phyloP scores from a whole-genome alignment of 495 filamentous ascomycete genomes.

The Talaromyces stipitatus region DNA sequence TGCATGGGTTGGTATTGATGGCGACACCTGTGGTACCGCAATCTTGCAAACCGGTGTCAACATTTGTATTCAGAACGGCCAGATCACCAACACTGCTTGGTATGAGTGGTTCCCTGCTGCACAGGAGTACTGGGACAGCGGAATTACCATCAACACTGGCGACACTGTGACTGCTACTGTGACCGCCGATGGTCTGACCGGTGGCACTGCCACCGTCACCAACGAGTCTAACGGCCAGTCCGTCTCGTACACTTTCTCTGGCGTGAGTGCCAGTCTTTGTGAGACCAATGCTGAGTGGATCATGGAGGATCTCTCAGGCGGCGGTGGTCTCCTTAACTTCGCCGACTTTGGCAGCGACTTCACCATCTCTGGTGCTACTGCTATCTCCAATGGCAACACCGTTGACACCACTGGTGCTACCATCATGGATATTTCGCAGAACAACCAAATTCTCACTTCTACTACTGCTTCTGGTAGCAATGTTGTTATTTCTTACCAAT shows the following conservation, averaged over 20 bases:
- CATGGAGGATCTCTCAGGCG: constrained; percentile 52
- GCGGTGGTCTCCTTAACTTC: constrained; percentile 39
- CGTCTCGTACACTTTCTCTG: constrained; percentile 44
- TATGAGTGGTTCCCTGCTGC: constrained; percentile 59
- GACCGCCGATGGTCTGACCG: constrained; percentile 32
- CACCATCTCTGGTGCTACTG: constrained; percentile 36
- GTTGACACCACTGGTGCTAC: constrained; percentile 32
- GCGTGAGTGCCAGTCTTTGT: constrained; percentile 28
- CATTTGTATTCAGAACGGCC: constrained; percentile 34
- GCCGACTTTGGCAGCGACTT: constrained; percentile 44
- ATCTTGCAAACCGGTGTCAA: constrained; percentile 60
- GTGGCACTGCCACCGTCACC: constrained; percentile 46
- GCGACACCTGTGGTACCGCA: constrained; percentile 47
- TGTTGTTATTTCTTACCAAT: neutral
- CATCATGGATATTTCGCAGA: constrained; percentile 47
- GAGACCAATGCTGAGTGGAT: constrained; percentile 57
- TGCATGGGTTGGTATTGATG: constrained; percentile 59
- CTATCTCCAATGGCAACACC: constrained; percentile 14
- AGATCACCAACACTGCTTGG: constrained; percentile 47
- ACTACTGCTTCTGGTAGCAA: neutral
- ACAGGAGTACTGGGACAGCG: constrained; percentile 37
- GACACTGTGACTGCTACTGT: constrained; percentile 49
- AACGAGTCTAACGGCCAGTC: constrained; percentile 47
- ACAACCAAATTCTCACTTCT: constrained; percentile 36
- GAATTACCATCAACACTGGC: constrained; percentile 42